These are phyloP conservation scores for Aspergillus felis DNA, from an alignment of 2,329 filamentous ascomycete species.

Conservation along the genomic window DNA sequence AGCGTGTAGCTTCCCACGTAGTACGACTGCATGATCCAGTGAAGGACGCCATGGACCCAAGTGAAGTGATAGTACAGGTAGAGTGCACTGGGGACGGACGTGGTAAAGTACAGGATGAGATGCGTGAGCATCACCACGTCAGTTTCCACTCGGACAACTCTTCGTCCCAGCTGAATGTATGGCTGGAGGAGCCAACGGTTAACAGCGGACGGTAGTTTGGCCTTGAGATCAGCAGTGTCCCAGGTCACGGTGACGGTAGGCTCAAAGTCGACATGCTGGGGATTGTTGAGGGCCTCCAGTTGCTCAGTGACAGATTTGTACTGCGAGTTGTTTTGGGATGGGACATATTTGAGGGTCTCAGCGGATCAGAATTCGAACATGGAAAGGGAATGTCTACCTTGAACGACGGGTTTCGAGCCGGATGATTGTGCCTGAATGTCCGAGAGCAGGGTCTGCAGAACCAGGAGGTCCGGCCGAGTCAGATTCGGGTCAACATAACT, in stretches of 20 bases:
- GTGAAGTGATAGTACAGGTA: slow-evolving; percentile 63
- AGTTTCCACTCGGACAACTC: slow-evolving; percentile 60
- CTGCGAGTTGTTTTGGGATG: slow-evolving; percentile 27
- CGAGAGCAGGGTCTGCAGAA: slow-evolving; percentile 36
- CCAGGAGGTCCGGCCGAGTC: slow-evolving; percentile 37
- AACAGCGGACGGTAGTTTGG: slow-evolving; percentile 33
- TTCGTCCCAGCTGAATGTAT: slow-evolving; percentile 55
- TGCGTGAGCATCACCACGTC: slow-evolving; percentile 78
- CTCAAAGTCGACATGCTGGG: slow-evolving; percentile 46
- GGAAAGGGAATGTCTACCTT: neutral
- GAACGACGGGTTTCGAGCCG: neutral
- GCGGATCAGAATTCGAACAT: neutral
- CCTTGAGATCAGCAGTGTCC: slow-evolving; percentile 46
- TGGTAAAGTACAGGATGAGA: slow-evolving; percentile 66
- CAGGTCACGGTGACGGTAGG: slow-evolving; percentile 53
- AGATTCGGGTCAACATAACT: slow-evolving; percentile 31
- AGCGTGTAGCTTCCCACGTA: slow-evolving; percentile 73
- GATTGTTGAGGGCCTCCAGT: slow-evolving; percentile 50
- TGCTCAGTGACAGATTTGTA: slow-evolving; percentile 17
- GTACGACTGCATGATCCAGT: slow-evolving; percentile 62
- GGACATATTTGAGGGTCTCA: slow-evolving; percentile 14
- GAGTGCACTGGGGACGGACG: slow-evolving; percentile 65
- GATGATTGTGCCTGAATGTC: slow-evolving; percentile 19
- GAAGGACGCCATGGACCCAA: slow-evolving; percentile 63
- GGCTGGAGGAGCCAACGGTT: slow-evolving; percentile 54